Evolutionary conservation across 2,329 filamentous ascomycete species (phyloP).

Genomic region (Talaromyces atroroseus): DNA sequence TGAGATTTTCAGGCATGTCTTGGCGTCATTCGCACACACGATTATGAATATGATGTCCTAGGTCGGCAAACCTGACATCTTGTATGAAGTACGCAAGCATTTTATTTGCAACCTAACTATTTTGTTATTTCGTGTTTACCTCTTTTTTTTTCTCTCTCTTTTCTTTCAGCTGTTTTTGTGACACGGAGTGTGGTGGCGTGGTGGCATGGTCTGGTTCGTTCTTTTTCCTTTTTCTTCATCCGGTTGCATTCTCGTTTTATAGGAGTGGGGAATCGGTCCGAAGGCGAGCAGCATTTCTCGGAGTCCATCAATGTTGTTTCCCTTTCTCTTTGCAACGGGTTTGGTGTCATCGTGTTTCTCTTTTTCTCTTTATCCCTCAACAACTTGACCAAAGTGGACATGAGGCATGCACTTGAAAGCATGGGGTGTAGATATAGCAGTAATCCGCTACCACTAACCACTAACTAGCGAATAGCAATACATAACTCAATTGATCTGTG

Average conservation of each 20-base stretch:
- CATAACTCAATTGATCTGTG: not conserved
- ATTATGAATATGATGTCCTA: conserved; percentile 8
- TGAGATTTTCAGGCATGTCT: conserved; percentile 3
- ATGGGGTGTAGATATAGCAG: not conserved
- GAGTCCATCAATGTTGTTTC: conserved; percentile 19
- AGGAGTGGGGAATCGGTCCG: not conserved
- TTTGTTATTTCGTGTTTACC: not conserved
- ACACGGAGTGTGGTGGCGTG: conserved; percentile 13
- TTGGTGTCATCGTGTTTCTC: conserved; percentile 19
- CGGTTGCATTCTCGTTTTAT: conserved; percentile 6
- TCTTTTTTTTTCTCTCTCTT: conserved; percentile 1
- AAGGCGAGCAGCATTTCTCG: conserved; percentile 15
- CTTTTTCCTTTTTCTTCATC: conserved; percentile 10
- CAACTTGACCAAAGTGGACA: not conserved
- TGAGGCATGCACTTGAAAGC: not conserved
- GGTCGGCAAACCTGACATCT: conserved; percentile 9
- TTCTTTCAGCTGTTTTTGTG: not conserved
- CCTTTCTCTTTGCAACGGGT: conserved; percentile 29
- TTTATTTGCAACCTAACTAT: conserved; percentile 1
- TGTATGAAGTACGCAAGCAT: conserved; percentile 14
- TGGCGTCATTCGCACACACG: conserved; percentile 3
- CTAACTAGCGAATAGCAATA: not conserved
- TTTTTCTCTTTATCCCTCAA: conserved; percentile 6
- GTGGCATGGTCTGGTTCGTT: conserved; percentile 5
- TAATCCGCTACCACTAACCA: not conserved